Percentiles rank a stretch among this genome's conserved stretches.
Conservation (phyloP, 1,284 basidiomycete genomes). For the Agroathelia rolfsii region DNA sequence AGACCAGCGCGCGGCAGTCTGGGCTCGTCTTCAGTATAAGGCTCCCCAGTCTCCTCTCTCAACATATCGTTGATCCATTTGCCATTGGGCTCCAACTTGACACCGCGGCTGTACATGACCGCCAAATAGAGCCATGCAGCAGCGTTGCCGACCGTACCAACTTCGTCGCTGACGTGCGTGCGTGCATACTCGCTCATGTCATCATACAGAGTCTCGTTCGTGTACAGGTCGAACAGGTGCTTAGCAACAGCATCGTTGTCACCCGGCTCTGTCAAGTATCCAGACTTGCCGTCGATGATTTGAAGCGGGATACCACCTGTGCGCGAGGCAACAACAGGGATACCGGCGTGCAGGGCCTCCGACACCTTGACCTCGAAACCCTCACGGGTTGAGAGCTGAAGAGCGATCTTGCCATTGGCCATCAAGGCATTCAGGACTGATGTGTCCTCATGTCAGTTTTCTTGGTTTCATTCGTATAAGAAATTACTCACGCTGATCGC, state of each 20-base stretch:
- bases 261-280: constrained; percentile 66
- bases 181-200: constrained; percentile 58
- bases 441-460: too few relatives aligned
- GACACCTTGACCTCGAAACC: constrained; percentile 92
- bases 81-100: constrained; percentile 67
- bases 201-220: constrained; percentile 55
- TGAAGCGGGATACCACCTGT: constrained; percentile 88
- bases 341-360: constrained; percentile 78
- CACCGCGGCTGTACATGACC: constrained; percentile 66
- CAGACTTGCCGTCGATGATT: constrained; percentile 73
- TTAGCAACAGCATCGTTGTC: constrained; percentile 66
- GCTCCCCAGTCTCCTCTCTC: constrained; percentile 60
- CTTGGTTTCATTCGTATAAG: too few relatives aligned
- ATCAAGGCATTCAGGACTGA: constrained; percentile 74
- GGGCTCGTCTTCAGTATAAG: constrained; percentile 54
- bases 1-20: constrained; percentile 50
- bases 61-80: constrained; percentile 75
- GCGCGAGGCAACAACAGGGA: constrained; percentile 69
- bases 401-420: constrained; percentile 65
- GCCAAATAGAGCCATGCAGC: constrained; percentile 76
- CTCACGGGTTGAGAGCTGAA: constrained; percentile 75
- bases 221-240: constrained; percentile 66
- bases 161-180: constrained; percentile 72
- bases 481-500: constrained; percentile 57
- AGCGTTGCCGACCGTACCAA: constrained; percentile 70